These are phyloP conservation scores for Colletotrichum gigasporum DNA, from an alignment of 2,329 filamentous ascomycete species.

Conservation along the genomic window DNA sequence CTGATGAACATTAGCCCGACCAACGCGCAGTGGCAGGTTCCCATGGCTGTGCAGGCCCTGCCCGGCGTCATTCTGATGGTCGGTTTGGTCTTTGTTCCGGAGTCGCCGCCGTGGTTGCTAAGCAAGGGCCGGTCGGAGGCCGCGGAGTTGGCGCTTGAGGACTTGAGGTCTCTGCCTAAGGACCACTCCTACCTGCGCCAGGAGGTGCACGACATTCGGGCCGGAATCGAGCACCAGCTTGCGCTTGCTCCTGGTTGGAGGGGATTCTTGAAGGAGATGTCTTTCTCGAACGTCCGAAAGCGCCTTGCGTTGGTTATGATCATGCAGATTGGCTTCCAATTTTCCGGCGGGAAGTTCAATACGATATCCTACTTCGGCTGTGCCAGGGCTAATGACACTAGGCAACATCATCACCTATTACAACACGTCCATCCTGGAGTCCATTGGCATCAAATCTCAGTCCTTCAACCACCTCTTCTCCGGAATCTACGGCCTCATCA, in stretches of 20 bases:
- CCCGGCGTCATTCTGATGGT: slow-evolving; percentile 12
- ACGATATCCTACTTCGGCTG: no score
- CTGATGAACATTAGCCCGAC: slow-evolving; percentile 44
- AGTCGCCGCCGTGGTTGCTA: slow-evolving; percentile 10
- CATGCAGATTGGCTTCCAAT: background rate
- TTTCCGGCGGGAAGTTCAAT: background rate
- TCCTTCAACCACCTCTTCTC: background rate
- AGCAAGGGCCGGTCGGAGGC: background rate
- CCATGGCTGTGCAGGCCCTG: slow-evolving; percentile 11
- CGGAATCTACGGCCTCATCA: background rate
- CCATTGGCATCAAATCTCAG: background rate
- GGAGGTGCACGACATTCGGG: background rate
- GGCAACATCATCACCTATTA: background rate
- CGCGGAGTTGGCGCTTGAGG: rapidly evolving
- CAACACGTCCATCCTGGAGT: background rate
- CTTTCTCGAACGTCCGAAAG: background rate
- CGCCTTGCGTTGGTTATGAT: background rate
- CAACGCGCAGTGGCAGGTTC: slow-evolving; percentile 58
- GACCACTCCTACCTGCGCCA: background rate
- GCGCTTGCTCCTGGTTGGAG: background rate
- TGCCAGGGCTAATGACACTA: no score
- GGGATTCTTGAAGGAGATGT: background rate
- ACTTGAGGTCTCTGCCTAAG: background rate
- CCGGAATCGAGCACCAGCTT: background rate
- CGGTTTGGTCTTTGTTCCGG: slow-evolving; percentile 6